A percentile compares a stretch with the other conserved stretches of the same genome.
Conservation (phyloP, 1,139 yeast species). For the Spencermartinsiella ligniputridi region DNA sequence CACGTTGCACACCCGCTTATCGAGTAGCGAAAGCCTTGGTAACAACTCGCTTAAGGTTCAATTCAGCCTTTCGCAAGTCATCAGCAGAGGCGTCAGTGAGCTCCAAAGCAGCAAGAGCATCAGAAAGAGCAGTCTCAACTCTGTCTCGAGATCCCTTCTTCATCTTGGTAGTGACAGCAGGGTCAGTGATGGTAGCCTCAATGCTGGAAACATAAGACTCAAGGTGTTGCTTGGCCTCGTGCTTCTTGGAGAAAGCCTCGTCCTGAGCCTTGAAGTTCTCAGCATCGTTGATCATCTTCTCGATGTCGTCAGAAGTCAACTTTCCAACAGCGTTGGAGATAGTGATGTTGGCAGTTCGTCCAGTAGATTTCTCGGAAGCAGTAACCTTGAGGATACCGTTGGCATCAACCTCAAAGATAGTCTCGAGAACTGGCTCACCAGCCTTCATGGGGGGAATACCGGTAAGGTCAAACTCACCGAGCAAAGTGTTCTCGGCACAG, state of each 20-base stretch:
- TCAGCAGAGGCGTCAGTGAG: conserved; percentile 95
- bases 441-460: conserved; percentile 99
- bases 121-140: conserved; percentile 97
- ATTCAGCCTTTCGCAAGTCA: conserved; percentile 98
- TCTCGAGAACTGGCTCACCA: conserved; percentile 99
- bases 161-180: conserved; percentile 95
- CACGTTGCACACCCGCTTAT: conserved; percentile 40
- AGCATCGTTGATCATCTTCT: conserved; percentile 98
- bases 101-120: conserved; percentile 97
- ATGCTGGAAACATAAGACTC: conserved; percentile 98
- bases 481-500: conserved; percentile 98
- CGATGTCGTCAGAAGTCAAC: conserved; percentile 95
- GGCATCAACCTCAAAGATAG: conserved; percentile 99
- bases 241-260: conserved; percentile 99
- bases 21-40: conserved; percentile 99
- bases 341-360: conserved; percentile 99
- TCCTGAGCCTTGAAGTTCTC: conserved; percentile 98
- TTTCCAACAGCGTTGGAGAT: conserved; percentile 99
- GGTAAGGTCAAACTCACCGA: conserved; percentile 99
- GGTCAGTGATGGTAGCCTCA: conserved; percentile 96
- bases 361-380: conserved; percentile 98
- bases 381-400: conserved; percentile 99
- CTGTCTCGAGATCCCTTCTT: conserved; percentile 97
- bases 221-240: conserved; percentile 98
- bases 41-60: conserved; percentile 97